Evolutionary conservation across 2,329 filamentous ascomycete genomes (phyloP), one percentile per base, ranked within the genome.

Genomic region (Drechslerella dactyloides): DNA sequence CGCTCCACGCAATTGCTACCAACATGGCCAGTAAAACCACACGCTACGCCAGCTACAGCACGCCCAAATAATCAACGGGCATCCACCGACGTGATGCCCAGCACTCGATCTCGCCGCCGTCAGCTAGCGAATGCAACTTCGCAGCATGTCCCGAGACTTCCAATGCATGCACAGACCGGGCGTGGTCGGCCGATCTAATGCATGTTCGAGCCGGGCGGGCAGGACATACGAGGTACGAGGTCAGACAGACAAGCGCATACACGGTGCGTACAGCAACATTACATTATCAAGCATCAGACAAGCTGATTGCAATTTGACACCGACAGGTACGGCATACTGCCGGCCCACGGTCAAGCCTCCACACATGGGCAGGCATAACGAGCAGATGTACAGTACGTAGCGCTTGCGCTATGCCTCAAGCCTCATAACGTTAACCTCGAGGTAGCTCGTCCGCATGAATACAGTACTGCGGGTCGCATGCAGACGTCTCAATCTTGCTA

Each of bases 181-280:
- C 50, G 21, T 56, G 55, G 52, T 68, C 37, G 63, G 63, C 24
- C 23, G 64, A 56, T 61, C 50, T 44, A 50, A 51, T 61, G 64
- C 56, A 61, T 15, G 37, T 42, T 15, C 11, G 37, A 42, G 37
- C 37, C 37, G n/a, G 37, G 37, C 37, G 37, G 37, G 37, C 37
- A 13, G n/a, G 37, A 15, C 37, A 42, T 42, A 33, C 37, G 37
- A 42, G 37, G 37, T 42, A 42, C 37, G 37, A 42, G n/a, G 37
- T 6, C 4, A 13, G 37, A 42, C 4, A 17, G n/a, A 42, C 13
- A 33, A 4, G 27, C 27, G 27, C 27, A 33, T 33, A 33, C 27
- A 33, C 8, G 27, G 27, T 33, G 8, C 27, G 8, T 33, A 33
- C 27, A 33, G 3, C 27, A 33, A 17, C 37, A 42, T 42, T 42